Base-by-base conservation (phyloP, 106 monocot species). In the Xerophyta viscosa region DNA sequence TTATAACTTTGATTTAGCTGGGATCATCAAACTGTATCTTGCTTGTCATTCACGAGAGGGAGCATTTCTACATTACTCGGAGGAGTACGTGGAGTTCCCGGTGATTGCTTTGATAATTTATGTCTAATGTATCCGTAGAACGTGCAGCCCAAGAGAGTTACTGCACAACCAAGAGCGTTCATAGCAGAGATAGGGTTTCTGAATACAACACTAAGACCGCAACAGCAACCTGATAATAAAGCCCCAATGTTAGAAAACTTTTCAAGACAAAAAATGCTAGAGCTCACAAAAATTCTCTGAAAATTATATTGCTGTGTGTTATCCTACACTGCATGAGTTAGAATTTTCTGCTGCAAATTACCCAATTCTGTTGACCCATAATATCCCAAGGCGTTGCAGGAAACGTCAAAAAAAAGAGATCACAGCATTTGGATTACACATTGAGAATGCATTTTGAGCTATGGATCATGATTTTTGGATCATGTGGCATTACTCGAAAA, bases 101-200 rank as follows among this genome's bases (percentile, higher is more conserved):
- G 61, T 27, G 43, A 26, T 51, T 82, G 85, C 52, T 85, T 78
- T 47, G 88, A 78, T 22, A 96, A 46, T 36, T 68, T 75, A 36
- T 96, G 84, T 60, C 85, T 81, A 23, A 96, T 76, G 52, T 73
- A 89, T 0, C 96, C 96, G 48, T 96, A 96, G 56, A 96, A 96
- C 17, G 88, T 89, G 76, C 96, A 96, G 48, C 96, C 96, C 0
- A 54, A 28, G 8, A 96, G 89, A 8, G 96, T 96, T 8, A 96
- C 58, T 8, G 70, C 79, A 50, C 96, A 96, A 17, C 96, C 96
- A 18, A 82, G 31, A 0, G 96, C 88, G 49, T 96, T 96, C 79
- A 89, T 61, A 0, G 58, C 54, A 41, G 96, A 66, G 31, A 96
- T 89, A 1, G 96, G 96, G 28, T 96, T 96, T n/a, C 68, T 51